Conservation (phyloP, 129 eudicot genomes). For the Flaveria sonorensis region DNA sequence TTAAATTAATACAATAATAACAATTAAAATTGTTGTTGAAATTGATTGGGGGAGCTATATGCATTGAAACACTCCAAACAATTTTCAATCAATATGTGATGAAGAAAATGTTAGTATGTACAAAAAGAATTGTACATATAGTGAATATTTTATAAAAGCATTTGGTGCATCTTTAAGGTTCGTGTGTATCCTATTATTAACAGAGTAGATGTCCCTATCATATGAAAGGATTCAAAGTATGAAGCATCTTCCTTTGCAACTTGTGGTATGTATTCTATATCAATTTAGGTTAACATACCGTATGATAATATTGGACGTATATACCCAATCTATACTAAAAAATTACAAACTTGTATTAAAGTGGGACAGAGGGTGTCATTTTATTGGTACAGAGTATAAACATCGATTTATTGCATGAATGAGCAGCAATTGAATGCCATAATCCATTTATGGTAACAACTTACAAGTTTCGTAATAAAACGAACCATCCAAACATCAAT, state of each 20-base stretch:
- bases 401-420: constrained; percentile 19
- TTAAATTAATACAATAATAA: background rate
- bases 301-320: constrained; percentile 13
- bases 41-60: background rate
- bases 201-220: constrained; percentile 8
- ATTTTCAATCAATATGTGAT: background rate
- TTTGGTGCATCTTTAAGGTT: constrained; percentile 3
- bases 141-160: background rate
- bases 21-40: background rate
- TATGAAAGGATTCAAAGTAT: background rate
- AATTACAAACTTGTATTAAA: constrained; percentile 4
- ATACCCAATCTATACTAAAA: background rate
- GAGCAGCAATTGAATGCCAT: constrained; percentile 16
- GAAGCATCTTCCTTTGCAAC: constrained; percentile 17
- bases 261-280: constrained; percentile 6
- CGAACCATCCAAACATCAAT: constrained; percentile 16
- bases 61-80: background rate
- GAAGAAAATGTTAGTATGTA: background rate
- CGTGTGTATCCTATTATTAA: background rate
- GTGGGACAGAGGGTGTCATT: background rate
- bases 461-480: background rate
- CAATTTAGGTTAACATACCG: constrained; percentile 18
- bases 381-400: background rate
- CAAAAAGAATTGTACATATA: background rate
- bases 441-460: background rate